These are phyloP conservation scores for Kazachstania africana DNA, from an alignment of 805 yeast species.

Conservation along the genomic window DNA sequence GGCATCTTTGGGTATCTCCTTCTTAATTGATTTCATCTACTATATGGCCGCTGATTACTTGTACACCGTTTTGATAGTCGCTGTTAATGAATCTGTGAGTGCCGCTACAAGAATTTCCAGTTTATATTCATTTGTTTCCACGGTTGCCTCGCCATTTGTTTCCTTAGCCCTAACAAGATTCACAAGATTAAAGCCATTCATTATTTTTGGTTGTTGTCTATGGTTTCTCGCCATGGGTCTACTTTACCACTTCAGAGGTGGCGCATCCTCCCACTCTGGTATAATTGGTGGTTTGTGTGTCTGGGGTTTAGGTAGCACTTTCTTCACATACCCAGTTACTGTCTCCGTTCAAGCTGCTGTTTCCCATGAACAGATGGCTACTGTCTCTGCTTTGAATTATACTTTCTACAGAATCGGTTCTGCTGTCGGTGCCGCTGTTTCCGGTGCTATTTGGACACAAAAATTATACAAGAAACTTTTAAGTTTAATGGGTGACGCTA, in stretches of 20 bases:
- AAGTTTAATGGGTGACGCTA: slow-evolving; percentile 28
- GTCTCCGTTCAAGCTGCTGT: slow-evolving; percentile 50
- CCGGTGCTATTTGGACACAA: slow-evolving; percentile 69
- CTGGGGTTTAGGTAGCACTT: slow-evolving; percentile 60
- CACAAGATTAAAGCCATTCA: slow-evolving; percentile 46
- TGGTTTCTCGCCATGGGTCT: slow-evolving; percentile 57
- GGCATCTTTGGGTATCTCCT: slow-evolving; percentile 51
- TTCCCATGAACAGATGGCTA: slow-evolving; percentile 58
- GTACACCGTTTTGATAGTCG: slow-evolving; percentile 55
- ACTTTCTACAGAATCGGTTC: slow-evolving; percentile 53
- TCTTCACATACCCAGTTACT: slow-evolving; percentile 54
- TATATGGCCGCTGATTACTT: slow-evolving; percentile 61
- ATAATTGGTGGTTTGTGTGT: slow-evolving; percentile 55
- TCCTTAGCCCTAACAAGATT: slow-evolving; percentile 40
- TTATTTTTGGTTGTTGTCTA: slow-evolving; percentile 43
- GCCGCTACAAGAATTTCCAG: slow-evolving; percentile 58
- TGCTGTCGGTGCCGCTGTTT: slow-evolving; percentile 50
- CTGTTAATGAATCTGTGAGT: slow-evolving; percentile 42
- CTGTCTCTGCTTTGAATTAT: slow-evolving; percentile 46
- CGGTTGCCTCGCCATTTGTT: slow-evolving; percentile 44
- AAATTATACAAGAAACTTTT: slow-evolving; percentile 35
- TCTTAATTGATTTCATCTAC: slow-evolving; percentile 50
- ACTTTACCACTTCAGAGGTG: slow-evolving; percentile 43
- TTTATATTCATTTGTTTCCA: slow-evolving; percentile 54
- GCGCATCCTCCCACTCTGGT: slow-evolving; percentile 38